phyloP scores from a whole-genome alignment of 257 asterid genomes.

The Lycium barbarum region DNA sequence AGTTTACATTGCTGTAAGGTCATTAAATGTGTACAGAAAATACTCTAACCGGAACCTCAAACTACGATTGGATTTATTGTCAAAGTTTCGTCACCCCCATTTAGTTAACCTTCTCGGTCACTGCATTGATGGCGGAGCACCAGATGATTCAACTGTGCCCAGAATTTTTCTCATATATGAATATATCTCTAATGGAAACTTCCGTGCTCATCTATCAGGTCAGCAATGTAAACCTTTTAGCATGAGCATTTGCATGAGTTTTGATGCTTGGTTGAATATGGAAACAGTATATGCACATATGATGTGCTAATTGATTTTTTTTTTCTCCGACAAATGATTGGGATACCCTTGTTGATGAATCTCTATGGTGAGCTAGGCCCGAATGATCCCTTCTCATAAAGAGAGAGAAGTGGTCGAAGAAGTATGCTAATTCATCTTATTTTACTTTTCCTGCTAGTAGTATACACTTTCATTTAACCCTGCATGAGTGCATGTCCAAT shows the following conservation, averaged over 20 bases:
- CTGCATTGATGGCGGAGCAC: constrained; percentile 74
- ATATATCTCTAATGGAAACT: constrained; percentile 77
- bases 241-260: background rate
- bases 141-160: constrained; percentile 66
- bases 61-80: constrained; percentile 78
- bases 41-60: constrained; percentile 69
- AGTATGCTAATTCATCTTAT: background rate
- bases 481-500: background rate
- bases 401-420: background rate
- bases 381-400: too few species aligned
- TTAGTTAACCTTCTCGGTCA: constrained; percentile 80
- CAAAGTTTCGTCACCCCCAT: constrained; percentile 90
- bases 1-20: constrained; percentile 62
- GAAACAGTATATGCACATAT: background rate
- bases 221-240: constrained; percentile 10
- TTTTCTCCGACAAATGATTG: background rate
- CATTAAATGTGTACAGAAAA: constrained; percentile 59
- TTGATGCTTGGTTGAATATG: background rate
- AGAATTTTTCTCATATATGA: constrained; percentile 85
- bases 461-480: background rate
- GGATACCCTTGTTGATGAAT: constrained; percentile 2
- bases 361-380: background rate
- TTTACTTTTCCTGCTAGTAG: too few species aligned
- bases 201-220: constrained; percentile 86
- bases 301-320: background rate